Evolutionary conservation across 1,139 yeast species (phyloP).

Genomic region (Pichia sp.): DNA sequence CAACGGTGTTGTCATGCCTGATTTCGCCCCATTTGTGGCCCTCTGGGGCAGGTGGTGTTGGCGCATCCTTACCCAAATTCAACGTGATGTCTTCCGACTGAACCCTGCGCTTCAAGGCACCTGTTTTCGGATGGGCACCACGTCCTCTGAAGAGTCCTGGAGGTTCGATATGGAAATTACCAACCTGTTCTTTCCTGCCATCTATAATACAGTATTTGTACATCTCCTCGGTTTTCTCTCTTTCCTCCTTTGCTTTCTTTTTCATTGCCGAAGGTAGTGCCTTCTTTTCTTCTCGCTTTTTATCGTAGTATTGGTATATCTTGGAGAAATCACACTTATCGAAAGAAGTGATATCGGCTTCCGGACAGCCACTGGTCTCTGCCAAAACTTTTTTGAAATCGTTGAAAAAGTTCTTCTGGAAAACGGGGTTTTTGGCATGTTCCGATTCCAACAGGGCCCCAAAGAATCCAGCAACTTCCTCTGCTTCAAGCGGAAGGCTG

Average conservation of each 20-base stretch:
- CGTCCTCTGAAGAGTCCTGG: conserved; percentile 95
- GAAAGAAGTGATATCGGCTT: conserved; percentile 53
- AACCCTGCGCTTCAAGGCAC: conserved; percentile 78
- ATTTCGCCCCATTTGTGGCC: conserved; percentile 93
- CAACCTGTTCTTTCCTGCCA: conserved; percentile 88
- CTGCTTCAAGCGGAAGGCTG: conserved; percentile 71
- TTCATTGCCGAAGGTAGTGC: conserved; percentile 65
- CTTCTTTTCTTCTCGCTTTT: conserved; percentile 68
- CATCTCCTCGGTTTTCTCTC: conserved; percentile 72
- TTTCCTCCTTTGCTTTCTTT: conserved; percentile 64
- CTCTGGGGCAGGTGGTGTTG: conserved; percentile 75
- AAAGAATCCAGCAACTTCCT: conserved; percentile 93
- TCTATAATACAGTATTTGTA: conserved; percentile 76
- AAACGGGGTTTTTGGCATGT: conserved; percentile 81
- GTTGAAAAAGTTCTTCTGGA: conserved; percentile 78
- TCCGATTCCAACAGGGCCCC: conserved; percentile 87
- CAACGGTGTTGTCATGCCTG: conserved; percentile 81
- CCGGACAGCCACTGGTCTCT: conserved; percentile 60
- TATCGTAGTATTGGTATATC: conserved; percentile 70
- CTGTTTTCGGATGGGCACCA: conserved; percentile 96
- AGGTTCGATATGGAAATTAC: conserved; percentile 91
- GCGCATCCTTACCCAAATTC: conserved; percentile 69
- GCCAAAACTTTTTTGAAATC: conserved; percentile 70
- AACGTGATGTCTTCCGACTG: conserved; percentile 84
- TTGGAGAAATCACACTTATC: conserved; percentile 71